Conservation (phyloP, 768 basidiomycete genomes). For the Lactarius evosmus region DNA sequence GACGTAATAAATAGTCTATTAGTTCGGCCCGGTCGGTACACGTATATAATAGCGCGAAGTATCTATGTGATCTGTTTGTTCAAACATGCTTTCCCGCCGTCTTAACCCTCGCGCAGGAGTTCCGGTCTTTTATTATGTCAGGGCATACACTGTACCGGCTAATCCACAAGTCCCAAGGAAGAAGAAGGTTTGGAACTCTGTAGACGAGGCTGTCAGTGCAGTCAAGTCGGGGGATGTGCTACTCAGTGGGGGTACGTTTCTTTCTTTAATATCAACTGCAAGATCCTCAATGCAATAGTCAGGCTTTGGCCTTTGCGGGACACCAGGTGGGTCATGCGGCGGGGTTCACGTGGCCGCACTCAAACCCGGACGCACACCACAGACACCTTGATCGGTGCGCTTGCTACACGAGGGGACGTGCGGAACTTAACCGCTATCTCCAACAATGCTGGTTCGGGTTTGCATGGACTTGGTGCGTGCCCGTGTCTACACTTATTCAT, state of each 20-base stretch:
- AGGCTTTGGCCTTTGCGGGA: conserved; percentile 91
- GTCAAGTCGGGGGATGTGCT: conserved; percentile 77
- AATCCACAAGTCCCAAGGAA: conserved; percentile 36
- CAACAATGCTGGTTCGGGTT: conserved; percentile 78
- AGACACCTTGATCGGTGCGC: conserved; percentile 82
- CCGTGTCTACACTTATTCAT: neutral
- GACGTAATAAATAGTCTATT: neutral
- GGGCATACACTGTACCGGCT: conserved; percentile 18
- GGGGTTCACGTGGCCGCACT: conserved; percentile 4
- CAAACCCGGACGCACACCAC: neutral
- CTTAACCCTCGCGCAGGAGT: conserved; percentile 2
- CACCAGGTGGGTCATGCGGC: conserved; percentile 56
- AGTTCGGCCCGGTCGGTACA: neutral
- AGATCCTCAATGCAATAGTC: conserved; percentile 4
- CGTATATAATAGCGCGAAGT: neutral
- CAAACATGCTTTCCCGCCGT: conserved; percentile 10
- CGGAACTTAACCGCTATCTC: conserved; percentile 75
- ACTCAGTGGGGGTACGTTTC: conserved; percentile 71
- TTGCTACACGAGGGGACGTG: conserved; percentile 73
- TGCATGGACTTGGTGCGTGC: conserved; percentile 63
- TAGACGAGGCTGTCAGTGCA: conserved; percentile 79
- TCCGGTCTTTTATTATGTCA: conserved; percentile 10
- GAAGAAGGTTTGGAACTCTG: conserved; percentile 75
- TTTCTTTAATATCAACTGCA: neutral
- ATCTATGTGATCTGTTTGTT: neutral